Base-by-base conservation (phyloP, 2,329 filamentous ascomycete genomes). In the Colletotrichum abscissum region DNA sequence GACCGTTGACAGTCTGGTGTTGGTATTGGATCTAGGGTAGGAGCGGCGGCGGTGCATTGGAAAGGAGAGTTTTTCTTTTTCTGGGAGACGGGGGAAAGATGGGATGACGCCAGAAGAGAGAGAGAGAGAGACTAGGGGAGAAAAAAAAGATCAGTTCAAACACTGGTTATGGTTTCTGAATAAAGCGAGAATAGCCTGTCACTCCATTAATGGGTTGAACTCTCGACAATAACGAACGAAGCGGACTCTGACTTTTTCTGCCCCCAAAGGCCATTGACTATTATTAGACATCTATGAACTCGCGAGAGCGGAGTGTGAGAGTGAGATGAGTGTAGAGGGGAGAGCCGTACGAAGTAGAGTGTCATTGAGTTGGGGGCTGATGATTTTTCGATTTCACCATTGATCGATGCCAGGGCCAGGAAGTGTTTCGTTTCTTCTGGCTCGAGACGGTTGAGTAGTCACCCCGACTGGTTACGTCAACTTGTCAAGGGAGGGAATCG, bases 351-450 rank as follows among this genome's bases (percentile, higher is more conserved):
- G 33, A 16, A 42, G 38, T 42, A 28, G 9, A n/a, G 3, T n/a
- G 52, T 46, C 28, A 63, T 42, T 35, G 58, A 62, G 5, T 52
- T 62, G 26, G 16, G 30, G 19, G 49, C 30, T 65, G 19, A 14
- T 26, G 28, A 33, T 26, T 12, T 26, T 7, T 35, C 33, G 14
- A 19, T 24, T 63, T 11, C 22, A 46, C 22, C 12, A 55, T 26
- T n/a, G 16, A 33, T 19, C 54, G 28, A 33, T 28, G 5, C 12
- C 8, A 65, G 46, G 67, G 70, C 38, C 38, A 42, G 19, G 33
- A 11, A 11, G 30, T n/a, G 71, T 66, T 71, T 73, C 49, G 67
- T 73, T 73, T 73, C 67, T 30, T 38, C 30, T 60, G 16, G 22
- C 28, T 19, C 7, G 19, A 16, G n/a, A 33, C 28, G 28, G 28